phyloP scores from a whole-genome alignment of 1,139 yeast species.

The Komagataea norvegica region DNA sequence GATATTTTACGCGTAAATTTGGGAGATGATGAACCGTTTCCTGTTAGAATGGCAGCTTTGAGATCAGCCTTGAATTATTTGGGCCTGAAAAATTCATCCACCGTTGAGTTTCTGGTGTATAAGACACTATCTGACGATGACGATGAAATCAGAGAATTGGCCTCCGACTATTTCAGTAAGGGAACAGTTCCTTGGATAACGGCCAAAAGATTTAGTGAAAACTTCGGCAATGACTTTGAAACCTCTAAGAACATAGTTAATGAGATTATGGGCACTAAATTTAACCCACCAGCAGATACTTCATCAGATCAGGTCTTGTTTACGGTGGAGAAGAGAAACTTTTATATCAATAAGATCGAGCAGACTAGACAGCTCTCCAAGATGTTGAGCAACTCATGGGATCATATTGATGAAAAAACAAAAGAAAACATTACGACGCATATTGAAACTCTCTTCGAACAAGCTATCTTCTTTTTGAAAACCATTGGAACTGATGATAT shows the following conservation, averaged over 20 bases:
- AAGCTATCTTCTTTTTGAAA: slow-evolving; percentile 9
- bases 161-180: slow-evolving; percentile 32
- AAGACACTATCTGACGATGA: slow-evolving; percentile 58
- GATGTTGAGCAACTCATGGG: slow-evolving; percentile 17
- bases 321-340: slow-evolving; percentile 47
- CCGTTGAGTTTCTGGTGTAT: slow-evolving; percentile 29
- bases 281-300: slow-evolving; percentile 14
- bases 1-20: slow-evolving; percentile 29
- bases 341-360: slow-evolving; percentile 41
- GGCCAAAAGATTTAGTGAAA: slow-evolving; percentile 18
- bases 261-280: slow-evolving; percentile 13
- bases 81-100: slow-evolving; percentile 6
- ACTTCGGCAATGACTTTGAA: slow-evolving; percentile 11
- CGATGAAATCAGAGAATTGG: slow-evolving; percentile 38
- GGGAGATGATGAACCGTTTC: slow-evolving; percentile 41
- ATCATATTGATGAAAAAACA: slow-evolving; percentile 9
- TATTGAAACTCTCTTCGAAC: slow-evolving; percentile 11
- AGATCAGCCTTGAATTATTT: slow-evolving; percentile 37
- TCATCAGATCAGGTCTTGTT: slow-evolving; percentile 35
- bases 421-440: slow-evolving; percentile 12
- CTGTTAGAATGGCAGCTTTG: slow-evolving; percentile 45
- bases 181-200: slow-evolving; percentile 30
- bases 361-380: slow-evolving; percentile 17
- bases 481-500: slow-evolving; percentile 28
- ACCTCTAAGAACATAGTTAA: slow-evolving; percentile 13